Conservation (phyloP, 306 rosid species). For the Cucumis hystrix region DNA sequence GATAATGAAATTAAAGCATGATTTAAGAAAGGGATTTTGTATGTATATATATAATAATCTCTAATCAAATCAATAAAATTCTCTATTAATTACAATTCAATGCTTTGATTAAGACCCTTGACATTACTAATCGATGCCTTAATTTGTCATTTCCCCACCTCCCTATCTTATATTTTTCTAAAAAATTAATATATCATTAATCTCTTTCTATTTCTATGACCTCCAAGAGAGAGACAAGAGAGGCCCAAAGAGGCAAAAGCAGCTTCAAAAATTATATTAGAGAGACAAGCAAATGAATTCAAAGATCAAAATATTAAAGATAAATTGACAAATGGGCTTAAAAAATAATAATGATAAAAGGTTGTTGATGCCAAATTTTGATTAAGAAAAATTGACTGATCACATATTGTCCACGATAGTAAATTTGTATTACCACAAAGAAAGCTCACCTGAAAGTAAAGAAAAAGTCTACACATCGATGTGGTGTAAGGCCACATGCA, state of each 20-base stretch:
- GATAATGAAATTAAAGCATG: background rate
- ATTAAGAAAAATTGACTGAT: too few relatives aligned
- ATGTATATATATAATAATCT: background rate
- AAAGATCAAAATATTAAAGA: background rate
- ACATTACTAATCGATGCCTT: background rate
- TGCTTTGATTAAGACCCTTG: background rate
- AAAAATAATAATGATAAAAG: too few relatives aligned
- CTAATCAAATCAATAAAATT: background rate
- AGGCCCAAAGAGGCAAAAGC: background rate
- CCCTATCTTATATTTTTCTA: too few relatives aligned
- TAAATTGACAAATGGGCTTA: too few relatives aligned
- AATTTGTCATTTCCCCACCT: background rate
- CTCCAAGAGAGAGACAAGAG: background rate
- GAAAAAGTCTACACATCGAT: too few relatives aligned
- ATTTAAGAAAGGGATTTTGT: background rate
- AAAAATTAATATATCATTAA: background rate
- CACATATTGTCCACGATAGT: too few relatives aligned
- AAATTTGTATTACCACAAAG: too few relatives aligned
- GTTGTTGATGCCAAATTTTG: too few relatives aligned
- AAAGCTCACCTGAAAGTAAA: too few relatives aligned
- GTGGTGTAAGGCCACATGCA: too few relatives aligned
- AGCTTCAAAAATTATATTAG: background rate
- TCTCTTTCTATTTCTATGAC: background rate
- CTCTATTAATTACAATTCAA: background rate
- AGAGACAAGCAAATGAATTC: background rate